These are phyloP conservation scores for Cladosporium austrohemisphaericum DNA, from an alignment of 2,329 filamentous ascomycete genomes.

Conservation along the genomic window DNA sequence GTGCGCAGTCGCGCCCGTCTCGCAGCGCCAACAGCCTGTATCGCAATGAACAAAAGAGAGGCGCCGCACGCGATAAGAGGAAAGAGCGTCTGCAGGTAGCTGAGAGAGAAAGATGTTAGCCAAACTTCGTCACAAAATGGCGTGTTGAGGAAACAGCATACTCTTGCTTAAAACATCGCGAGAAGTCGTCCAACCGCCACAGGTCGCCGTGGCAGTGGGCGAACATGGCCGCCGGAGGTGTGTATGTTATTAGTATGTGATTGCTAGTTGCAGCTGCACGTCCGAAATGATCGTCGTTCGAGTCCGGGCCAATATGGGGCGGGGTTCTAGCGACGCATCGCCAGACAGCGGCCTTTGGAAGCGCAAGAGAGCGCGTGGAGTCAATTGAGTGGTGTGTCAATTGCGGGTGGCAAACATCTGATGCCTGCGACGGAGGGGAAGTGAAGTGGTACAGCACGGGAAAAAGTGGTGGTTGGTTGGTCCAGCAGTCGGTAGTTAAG, in stretches of 20 bases:
- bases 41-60: conserved; percentile 65
- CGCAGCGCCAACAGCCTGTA: conserved; percentile 54
- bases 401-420: too few relatives aligned
- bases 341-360: too few relatives aligned
- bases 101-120: conserved; percentile 36
- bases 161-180: conserved; percentile 62
- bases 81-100: conserved; percentile 75
- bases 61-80: conserved; percentile 67
- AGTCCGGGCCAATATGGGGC: not conserved
- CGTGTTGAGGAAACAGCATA: conserved; percentile 43
- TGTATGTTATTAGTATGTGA: too few relatives aligned
- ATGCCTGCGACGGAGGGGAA: too few relatives aligned
- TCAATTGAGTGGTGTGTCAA: too few relatives aligned
- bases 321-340: conserved; percentile 8
- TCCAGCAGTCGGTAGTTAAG: too few relatives aligned
- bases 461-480: too few relatives aligned
- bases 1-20: conserved; percentile 31
- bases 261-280: not conserved
- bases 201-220: conserved; percentile 55
- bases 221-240: conserved; percentile 36
- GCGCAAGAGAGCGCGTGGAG: too few relatives aligned
- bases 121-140: conserved; percentile 18
- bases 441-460: too few relatives aligned
- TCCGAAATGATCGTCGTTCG: conserved; percentile 3
- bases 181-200: conserved; percentile 61